Evolutionary conservation across 1,139 yeast genomes (phyloP), one percentile per base, ranked within the genome.

Genomic region (Arxiozyma telluris): DNA sequence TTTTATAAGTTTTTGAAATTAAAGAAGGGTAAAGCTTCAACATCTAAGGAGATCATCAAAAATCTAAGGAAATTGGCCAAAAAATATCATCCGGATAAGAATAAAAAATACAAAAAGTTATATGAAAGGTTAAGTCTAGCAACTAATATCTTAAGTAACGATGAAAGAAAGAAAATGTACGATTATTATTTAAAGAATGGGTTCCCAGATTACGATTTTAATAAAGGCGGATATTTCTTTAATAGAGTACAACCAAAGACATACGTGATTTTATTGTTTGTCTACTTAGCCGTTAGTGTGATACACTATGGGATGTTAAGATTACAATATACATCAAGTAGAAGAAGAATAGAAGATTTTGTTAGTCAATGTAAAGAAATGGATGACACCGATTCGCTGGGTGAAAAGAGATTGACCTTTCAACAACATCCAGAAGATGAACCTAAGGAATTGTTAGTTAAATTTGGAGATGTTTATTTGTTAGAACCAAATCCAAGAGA

Each of bases 141-240:
- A 21, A 85, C 89, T 49, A 80, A 85, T 63, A 83, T 90, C 54
- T 76, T 91, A 56, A 75, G 90, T 57, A 78, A 87, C 66, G 71
- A 80, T 50, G 76, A 80, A 11, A 77, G 79, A 55, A 81, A 85
- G 57, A 84, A 83, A 59, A 76, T 93, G 20, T 93, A 93, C 68
- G 98, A 93, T 68, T 91, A 83, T 69, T 93, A 88, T 71, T 74
- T 87, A 55, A 75, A 79, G 44, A 80, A 83, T 61, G 99, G 98
- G 3, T 93, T 93, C 71, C 99, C 98, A 5, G 77, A 77, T 56
- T 88, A 87, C 81, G 82, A 79, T 55, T 84, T 80, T 68, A 76
- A 80, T 53, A 89, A 88, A 9, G 74, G 77, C 45, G 71, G 71
- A 3, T 69, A 66, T 41, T 65, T 63, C 49, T 68, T 68, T 50